Base-by-base conservation (phyloP, 2,329 filamentous ascomycete genomes). In the Bimuria novae-zelandiae region DNA sequence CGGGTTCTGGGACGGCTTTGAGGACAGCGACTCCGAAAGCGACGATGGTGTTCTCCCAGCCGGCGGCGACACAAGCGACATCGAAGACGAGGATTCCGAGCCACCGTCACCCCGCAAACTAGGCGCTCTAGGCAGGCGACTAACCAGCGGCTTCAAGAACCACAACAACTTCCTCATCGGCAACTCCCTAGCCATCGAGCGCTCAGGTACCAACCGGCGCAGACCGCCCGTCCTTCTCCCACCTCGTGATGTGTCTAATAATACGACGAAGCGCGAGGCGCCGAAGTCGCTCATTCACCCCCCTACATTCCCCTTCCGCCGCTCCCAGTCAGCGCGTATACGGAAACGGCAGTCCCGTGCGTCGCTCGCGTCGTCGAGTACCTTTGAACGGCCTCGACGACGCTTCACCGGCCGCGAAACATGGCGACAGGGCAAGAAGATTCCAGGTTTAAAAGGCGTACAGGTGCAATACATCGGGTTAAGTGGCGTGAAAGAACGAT, bases 1-100 rank as follows among this genome's bases (percentile, higher is more conserved):
- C 32, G 79, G 79, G n/a, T 86, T 86, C 69, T 87, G 83, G 83
- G 82, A 85, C 33, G 82, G 81, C 33, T 83, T 75, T 46, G 68
- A 70, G n/a, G 72, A 75, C 49, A 74, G 65, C 21, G 73, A 77
- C 7, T 69, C 68, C 4, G 69, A 73, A 16, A 70, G 68, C 16
- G 70, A 72, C 16, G 67, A 71, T 16, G 69, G 73, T 29, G 64
- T 64, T 0, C 66, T 80, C 1, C 78, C 78, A 0, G 58, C 58
- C 12, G 78, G 78, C 5, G 78, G 78, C 27, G 78, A 81, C 52
- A 80, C 77, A 0, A 76, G 72, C 33, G 72, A 78, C 30, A 60
- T 79, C 11, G 65, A 59, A 30, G 64, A 64, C 14, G 53, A 60
- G 4, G 58, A 64, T 14, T 47, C 53, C 17, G 55, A 64, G 36